Conservation (phyloP, 2,329 filamentous ascomycete genomes). For the Talaromyces sp. region DNA sequence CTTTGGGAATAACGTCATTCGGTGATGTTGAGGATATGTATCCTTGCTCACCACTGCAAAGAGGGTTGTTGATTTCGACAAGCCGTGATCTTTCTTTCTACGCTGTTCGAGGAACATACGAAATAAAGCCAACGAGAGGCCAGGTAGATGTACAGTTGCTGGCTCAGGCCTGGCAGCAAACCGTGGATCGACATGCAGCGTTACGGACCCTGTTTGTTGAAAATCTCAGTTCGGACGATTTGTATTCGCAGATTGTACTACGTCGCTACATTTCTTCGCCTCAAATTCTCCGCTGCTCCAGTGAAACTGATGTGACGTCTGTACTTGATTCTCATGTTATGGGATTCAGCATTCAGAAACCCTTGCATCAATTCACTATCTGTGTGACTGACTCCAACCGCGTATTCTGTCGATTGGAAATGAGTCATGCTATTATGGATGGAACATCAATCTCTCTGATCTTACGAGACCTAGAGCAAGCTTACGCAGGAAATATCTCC, state of each 20-base stretch:
- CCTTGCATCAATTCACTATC: conserved; percentile 45
- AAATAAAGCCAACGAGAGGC: conserved; percentile 20
- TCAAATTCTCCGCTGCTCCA: conserved; percentile 14
- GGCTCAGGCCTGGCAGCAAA: conserved; percentile 11
- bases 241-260: conserved; percentile 26
- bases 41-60: conserved; percentile 39
- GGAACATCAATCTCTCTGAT: conserved; percentile 42
- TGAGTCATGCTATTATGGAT: conserved; percentile 51
- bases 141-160: conserved; percentile 26
- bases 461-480: conserved; percentile 19
- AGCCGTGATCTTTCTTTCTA: conserved; percentile 40
- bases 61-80: conserved; percentile 39
- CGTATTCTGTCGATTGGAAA: conserved; percentile 32
- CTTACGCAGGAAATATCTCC: conserved; percentile 42
- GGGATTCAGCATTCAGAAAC: conserved; percentile 20
- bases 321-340: conserved; percentile 25
- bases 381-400: conserved; percentile 27
- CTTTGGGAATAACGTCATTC: conserved; percentile 26
- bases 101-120: conserved; percentile 34
- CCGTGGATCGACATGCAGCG: conserved; percentile 10
- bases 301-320: conserved; percentile 23
- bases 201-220: conserved; percentile 25
- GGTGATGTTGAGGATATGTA: conserved; percentile 36
- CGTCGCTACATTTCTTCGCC: conserved; percentile 23
- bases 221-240: conserved; percentile 19